Evolutionary conservation across 805 yeast species (phyloP).

Genomic region (Dipodascopsis tothii): DNA sequence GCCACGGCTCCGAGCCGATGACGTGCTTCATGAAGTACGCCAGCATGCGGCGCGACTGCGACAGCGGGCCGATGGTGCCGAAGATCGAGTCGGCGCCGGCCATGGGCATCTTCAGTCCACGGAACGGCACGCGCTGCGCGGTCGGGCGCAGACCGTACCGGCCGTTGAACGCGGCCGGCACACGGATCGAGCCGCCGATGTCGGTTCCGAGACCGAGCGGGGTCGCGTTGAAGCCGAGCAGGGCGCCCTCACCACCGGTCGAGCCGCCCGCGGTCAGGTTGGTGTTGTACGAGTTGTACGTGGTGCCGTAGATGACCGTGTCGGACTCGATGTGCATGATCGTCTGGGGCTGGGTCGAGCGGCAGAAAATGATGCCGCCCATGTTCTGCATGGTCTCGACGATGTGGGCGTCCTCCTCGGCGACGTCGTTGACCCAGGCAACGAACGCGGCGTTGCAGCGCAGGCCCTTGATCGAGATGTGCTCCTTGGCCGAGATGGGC

Average conservation of each 20-base stretch:
- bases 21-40: constrained; percentile 42
- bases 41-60: constrained; percentile 42
- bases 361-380: constrained; percentile 56
- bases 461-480: constrained; percentile 46
- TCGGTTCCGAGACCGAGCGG: constrained; percentile 61
- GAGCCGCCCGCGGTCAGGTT: constrained; percentile 63
- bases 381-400: constrained; percentile 42
- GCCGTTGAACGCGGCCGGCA: constrained; percentile 61
- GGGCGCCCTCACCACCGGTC: constrained; percentile 65
- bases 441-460: constrained; percentile 58
- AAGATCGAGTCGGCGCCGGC: constrained; percentile 43
- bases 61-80: constrained; percentile 49
- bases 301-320: constrained; percentile 53
- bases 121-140: constrained; percentile 46
- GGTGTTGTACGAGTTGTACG: constrained; percentile 53
- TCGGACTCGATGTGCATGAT: constrained; percentile 62
- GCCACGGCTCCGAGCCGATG: constrained; percentile 49
- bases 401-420: constrained; percentile 42
- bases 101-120: constrained; percentile 37
- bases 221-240: constrained; percentile 52
- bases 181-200: constrained; percentile 64
- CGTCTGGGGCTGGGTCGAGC: constrained; percentile 64
- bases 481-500: constrained; percentile 64
- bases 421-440: constrained; percentile 41
- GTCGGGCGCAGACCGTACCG: constrained; percentile 58